Evolutionary conservation across 306 rosid species (phyloP), one percentile per base, ranked within the genome.

Genomic region (Trifolium pratense): DNA sequence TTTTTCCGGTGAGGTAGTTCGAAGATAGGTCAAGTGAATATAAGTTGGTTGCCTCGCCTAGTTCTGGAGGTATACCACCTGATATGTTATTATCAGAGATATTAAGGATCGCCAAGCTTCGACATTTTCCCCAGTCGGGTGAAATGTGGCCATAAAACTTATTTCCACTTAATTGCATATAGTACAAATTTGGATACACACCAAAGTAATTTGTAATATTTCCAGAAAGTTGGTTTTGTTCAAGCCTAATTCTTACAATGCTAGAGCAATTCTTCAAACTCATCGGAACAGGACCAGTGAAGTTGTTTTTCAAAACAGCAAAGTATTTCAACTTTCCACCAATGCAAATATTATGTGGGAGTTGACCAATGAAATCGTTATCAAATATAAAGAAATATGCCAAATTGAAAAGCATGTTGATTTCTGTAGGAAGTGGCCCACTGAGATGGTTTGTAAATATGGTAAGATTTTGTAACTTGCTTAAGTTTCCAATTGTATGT

Each of bases 151-250:
- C 82, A 65, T 66, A 57, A 14, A 79, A 79, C 0, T 73, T 58
- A 57, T 79, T 79, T 51, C 60, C 29, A 37, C 87, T 79, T 9
- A 82, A 13, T 14, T 31, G 32, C 5, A 74, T 68, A 36, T 34
- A 77, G 6, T 15, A 0, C 68, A 82, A 55, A 32, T 25, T 9
- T 8, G 79, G 81, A 75, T 74, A 77, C 4, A 51, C 49, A 6
- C 83, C 81, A 52, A 77, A 71, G 49, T 23, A 75, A 1, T 82
- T 31, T 14, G 79, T 11, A 51, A 85, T 65, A 46, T 85, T 53
- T 65, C 78, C 85, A 36, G 21, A 15, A 0, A 82, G 3, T 5
- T 77, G 83, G 69, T 83, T 86, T 11, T 25, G 31, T 0, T 71
- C 77, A 20, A 82, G 67, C 52, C 81, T 45, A 12, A 80, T 10